Evolutionary conservation across 495 filamentous ascomycete genomes (phyloP).

Genomic region (Neurospora sp.): DNA sequence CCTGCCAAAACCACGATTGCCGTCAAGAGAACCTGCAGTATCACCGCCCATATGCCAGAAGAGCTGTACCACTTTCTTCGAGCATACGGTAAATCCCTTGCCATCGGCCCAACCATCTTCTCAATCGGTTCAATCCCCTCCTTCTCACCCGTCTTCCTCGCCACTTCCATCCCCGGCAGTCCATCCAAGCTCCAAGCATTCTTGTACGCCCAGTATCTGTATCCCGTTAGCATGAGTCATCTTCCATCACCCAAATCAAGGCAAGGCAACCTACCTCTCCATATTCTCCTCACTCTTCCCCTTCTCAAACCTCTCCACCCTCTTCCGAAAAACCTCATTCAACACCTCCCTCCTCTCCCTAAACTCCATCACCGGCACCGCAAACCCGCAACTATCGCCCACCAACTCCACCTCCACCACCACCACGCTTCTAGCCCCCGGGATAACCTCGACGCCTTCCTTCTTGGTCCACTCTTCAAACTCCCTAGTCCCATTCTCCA

Average conservation of each 20-base stretch:
- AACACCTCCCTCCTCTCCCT: conserved; percentile 35
- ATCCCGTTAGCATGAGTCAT: background rate
- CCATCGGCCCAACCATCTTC: conserved; percentile 39
- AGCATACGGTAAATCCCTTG: background rate
- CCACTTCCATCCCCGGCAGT: conserved; percentile 39
- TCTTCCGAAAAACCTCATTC: conserved; percentile 38
- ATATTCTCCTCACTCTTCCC: conserved; percentile 41
- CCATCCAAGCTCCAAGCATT: conserved; percentile 45
- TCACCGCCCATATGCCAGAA: background rate
- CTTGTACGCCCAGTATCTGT: conserved; percentile 48
- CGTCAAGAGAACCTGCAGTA: background rate
- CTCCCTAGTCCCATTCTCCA: conserved; percentile 43
- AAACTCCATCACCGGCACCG: conserved; percentile 43
- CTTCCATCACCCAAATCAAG: background rate
- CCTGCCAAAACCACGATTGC: background rate
- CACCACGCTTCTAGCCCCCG: conserved; percentile 52
- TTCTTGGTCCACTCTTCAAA: conserved; percentile 39
- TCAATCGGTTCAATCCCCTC: conserved; percentile 36
- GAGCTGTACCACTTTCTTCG: background rate
- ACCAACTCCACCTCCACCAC: conserved; percentile 58
- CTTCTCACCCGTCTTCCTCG: conserved; percentile 25
- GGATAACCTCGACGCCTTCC: conserved; percentile 30
- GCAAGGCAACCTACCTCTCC: conserved; percentile 25
- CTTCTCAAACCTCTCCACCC: conserved; percentile 26
- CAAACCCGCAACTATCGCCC: conserved; percentile 40